phyloP scores from a whole-genome alignment of 257 asterid species.

The Perilla frutescens region DNA sequence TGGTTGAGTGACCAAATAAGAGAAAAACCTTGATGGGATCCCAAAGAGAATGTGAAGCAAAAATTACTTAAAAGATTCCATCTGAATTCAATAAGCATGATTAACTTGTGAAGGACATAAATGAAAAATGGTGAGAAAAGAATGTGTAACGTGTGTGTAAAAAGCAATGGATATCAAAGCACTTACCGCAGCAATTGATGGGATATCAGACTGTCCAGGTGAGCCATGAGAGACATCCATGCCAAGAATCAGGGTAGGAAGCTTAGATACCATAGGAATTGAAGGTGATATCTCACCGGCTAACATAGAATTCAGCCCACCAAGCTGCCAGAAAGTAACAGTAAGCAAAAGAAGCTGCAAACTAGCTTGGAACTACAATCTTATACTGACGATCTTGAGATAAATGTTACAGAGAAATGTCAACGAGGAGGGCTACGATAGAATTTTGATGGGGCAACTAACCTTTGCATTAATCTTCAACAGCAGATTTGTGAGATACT shows the following conservation, averaged over 20 bases:
- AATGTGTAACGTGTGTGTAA: too few species aligned
- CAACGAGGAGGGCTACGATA: neutral
- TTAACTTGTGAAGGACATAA: neutral
- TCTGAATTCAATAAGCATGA: neutral
- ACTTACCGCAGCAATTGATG: constrained; percentile 92
- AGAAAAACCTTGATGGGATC: neutral
- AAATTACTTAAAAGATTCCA: neutral
- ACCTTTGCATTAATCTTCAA: constrained; percentile 94
- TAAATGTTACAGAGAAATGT: neutral
- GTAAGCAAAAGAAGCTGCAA: constrained; percentile 19
- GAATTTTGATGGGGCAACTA: constrained; percentile 19
- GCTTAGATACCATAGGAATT: constrained; percentile 69
- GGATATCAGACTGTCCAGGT: constrained; percentile 93
- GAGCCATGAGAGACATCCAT: constrained; percentile 99
- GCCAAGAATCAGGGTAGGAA: constrained; percentile 84
- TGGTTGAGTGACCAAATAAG: neutral
- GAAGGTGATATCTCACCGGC: constrained; percentile 65
- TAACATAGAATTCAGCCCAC: constrained; percentile 83
- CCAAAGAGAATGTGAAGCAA: neutral
- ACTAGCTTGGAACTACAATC: neutral
- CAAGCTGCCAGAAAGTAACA: constrained; percentile 60
- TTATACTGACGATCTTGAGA: neutral
- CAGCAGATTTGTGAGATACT: constrained; percentile 76
- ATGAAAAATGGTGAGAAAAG: neutral
- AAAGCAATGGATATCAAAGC: neutral